phyloP scores from a whole-genome alignment of 2,329 filamentous ascomycete genomes.

The Hymenoscyphus occultus region DNA sequence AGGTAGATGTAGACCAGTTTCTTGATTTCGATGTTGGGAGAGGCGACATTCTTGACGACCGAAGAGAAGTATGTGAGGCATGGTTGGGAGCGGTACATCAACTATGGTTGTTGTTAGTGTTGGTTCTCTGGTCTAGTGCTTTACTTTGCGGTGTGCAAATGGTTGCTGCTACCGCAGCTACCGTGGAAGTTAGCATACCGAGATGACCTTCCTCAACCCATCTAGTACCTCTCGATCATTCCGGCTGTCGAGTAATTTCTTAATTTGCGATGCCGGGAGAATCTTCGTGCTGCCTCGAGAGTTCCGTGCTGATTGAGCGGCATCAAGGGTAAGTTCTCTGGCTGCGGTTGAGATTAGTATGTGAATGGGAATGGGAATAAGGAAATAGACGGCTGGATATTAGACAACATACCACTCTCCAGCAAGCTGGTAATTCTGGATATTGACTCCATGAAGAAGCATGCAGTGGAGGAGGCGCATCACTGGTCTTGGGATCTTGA shows the following conservation, averaged over 20 bases:
- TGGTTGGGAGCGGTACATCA: constrained; percentile 90
- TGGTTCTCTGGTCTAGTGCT: constrained; percentile 1
- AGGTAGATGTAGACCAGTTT: constrained; percentile 99
- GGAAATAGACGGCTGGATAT: constrained; percentile 5
- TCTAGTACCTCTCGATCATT: constrained; percentile 92
- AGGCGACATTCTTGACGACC: constrained; percentile 96
- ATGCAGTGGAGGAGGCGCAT: constrained; percentile 23
- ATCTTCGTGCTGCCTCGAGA: constrained; percentile 60
- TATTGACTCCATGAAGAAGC: constrained; percentile 80
- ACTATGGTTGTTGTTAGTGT: constrained; percentile 48
- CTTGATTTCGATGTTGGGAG: constrained; percentile 89
- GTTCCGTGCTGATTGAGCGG: constrained; percentile 80
- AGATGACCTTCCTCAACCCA: constrained; percentile 81
- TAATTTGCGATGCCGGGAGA: constrained; percentile 78
- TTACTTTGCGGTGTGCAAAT: neutral
- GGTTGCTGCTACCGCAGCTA: neutral
- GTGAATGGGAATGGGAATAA: neutral
- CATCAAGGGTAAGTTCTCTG: constrained; percentile 95
- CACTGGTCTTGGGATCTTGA: constrained; percentile 15
- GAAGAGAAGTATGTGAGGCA: constrained; percentile 95
- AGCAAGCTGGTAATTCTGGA: constrained; percentile 90
- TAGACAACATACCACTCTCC: constrained; percentile 73
- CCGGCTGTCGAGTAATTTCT: constrained; percentile 90
- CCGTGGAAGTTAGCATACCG: constrained; percentile 54
- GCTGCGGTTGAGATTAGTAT: constrained; percentile 51